A percentile compares a stretch with the other conserved stretches of the same genome.
Evolutionary conservation across 495 filamentous ascomycete genomes (phyloP).

Genomic region (Ramalina peruviana): DNA sequence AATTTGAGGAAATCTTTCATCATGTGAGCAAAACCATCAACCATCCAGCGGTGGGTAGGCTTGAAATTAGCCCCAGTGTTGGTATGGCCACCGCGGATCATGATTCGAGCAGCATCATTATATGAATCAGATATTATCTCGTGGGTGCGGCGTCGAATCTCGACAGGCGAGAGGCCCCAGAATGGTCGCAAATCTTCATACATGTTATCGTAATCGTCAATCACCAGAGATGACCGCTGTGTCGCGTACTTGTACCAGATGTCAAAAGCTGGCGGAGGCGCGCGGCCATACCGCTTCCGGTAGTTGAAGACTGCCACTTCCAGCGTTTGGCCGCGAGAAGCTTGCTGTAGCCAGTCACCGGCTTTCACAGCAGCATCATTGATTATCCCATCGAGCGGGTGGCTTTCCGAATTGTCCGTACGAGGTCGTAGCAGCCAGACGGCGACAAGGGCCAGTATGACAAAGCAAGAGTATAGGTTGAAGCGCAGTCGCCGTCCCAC

Average conservation of each 20-base stretch:
- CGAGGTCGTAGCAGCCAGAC: constrained; percentile 2
- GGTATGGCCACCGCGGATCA: constrained; percentile 32
- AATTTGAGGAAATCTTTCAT: constrained; percentile 53
- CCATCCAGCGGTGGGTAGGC: constrained; percentile 42
- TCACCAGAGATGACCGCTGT: constrained; percentile 44
- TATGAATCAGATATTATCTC: constrained; percentile 31
- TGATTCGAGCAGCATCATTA: constrained; percentile 35
- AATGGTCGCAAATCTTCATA: constrained; percentile 57
- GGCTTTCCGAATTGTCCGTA: constrained; percentile 7
- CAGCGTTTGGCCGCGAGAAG: constrained; percentile 25
- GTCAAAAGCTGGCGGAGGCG: constrained; percentile 46
- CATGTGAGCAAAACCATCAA: constrained; percentile 45
- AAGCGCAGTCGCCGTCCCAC: not conserved
- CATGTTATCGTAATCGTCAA: constrained; percentile 69
- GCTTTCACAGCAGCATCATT: constrained; percentile 26
- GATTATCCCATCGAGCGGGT: constrained; percentile 38
- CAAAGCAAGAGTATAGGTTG: not conserved
- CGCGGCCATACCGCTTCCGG: constrained; percentile 28
- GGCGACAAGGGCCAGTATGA: constrained; percentile 1
- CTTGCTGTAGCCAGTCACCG: constrained; percentile 23
- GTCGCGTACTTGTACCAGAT: constrained; percentile 63
- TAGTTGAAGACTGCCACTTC: constrained; percentile 29
- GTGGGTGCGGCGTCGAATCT: constrained; percentile 38
- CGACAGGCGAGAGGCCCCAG: constrained; percentile 49
- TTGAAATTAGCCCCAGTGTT: constrained; percentile 30